Evolutionary conservation across 139 green algal genomes (phyloP).

Genomic region (Picochlorum sp.): DNA sequence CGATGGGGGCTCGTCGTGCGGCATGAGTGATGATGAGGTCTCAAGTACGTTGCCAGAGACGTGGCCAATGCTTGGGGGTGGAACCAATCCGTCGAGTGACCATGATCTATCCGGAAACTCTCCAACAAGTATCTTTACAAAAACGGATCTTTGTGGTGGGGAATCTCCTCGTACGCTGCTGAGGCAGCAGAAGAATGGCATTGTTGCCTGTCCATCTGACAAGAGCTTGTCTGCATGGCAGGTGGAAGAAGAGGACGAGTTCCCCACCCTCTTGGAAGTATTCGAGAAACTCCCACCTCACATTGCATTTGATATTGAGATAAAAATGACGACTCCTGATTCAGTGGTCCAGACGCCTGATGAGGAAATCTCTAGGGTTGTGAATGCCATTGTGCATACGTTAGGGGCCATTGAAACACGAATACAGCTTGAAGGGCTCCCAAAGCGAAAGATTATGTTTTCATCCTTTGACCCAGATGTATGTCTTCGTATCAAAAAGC

Average conservation of each 20-base stretch:
- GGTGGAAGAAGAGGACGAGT: constrained; percentile 44
- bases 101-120: background rate
- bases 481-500: constrained; percentile 38
- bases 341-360: constrained; percentile 35
- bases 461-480: constrained; percentile 82
- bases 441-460: constrained; percentile 42
- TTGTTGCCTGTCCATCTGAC: constrained; percentile 14
- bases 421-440: background rate
- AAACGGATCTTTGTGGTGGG: background rate
- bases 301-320: constrained; percentile 76
- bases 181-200: constrained; percentile 12
- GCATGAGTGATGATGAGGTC: constrained; percentile 8
- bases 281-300: constrained; percentile 42
- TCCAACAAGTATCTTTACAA: background rate
- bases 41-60: background rate
- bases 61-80: constrained; percentile 4
- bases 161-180: constrained; percentile 13
- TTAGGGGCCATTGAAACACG: constrained; percentile 13
- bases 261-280: constrained; percentile 58
- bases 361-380: constrained; percentile 52
- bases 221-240: constrained; percentile 17
- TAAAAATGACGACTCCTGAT: constrained; percentile 73
- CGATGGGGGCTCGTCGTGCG: background rate
- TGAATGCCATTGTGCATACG: constrained; percentile 25
- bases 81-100: background rate